Percentiles rank a stretch among this genome's conserved stretches.
Evolutionary conservation across 768 basidiomycete genomes (phyloP).

Genomic region (Tylopilus sp.): DNA sequence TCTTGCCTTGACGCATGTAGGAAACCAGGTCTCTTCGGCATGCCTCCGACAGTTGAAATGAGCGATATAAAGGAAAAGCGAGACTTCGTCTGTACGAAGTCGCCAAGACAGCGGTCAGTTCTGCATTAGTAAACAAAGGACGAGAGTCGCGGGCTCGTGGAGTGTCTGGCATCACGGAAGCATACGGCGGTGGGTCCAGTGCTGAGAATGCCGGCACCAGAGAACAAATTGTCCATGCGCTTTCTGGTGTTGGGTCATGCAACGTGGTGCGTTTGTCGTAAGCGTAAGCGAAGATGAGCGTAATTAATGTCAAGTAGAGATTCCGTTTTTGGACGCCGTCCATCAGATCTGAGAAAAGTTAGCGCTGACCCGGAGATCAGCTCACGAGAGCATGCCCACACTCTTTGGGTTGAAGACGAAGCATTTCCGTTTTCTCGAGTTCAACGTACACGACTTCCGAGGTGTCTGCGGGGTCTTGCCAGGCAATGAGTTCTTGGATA

Average conservation of each 20-base stretch:
- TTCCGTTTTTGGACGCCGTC: constrained; percentile 51
- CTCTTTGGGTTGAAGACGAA: constrained; percentile 51
- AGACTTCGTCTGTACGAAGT: constrained; percentile 73
- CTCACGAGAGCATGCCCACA: constrained; percentile 34
- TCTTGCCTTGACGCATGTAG: constrained; percentile 57
- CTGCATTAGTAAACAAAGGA: constrained; percentile 36
- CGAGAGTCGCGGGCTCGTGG: neutral
- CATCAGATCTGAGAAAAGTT: constrained; percentile 52
- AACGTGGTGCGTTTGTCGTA: constrained; percentile 80
- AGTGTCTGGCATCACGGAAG: constrained; percentile 13
- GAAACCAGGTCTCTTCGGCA: constrained; percentile 63
- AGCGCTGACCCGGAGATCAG: neutral
- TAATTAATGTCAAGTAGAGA: constrained; percentile 66
- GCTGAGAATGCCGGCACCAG: constrained; percentile 80
- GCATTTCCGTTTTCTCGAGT: constrained; percentile 64
- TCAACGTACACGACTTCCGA: constrained; percentile 58
- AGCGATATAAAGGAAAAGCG: constrained; percentile 76
- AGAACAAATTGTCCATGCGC: constrained; percentile 79
- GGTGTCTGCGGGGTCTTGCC: constrained; percentile 53
- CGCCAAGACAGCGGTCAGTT: constrained; percentile 49
- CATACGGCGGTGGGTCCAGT: constrained; percentile 66
- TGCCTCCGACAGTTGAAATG: constrained; percentile 66
- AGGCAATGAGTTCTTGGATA: constrained; percentile 66
- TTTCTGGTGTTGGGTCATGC: constrained; percentile 80
- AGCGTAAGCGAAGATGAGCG: constrained; percentile 73